phyloP scores from a whole-genome alignment of 768 basidiomycete species.

The Hydnomerulius pinastri region DNA sequence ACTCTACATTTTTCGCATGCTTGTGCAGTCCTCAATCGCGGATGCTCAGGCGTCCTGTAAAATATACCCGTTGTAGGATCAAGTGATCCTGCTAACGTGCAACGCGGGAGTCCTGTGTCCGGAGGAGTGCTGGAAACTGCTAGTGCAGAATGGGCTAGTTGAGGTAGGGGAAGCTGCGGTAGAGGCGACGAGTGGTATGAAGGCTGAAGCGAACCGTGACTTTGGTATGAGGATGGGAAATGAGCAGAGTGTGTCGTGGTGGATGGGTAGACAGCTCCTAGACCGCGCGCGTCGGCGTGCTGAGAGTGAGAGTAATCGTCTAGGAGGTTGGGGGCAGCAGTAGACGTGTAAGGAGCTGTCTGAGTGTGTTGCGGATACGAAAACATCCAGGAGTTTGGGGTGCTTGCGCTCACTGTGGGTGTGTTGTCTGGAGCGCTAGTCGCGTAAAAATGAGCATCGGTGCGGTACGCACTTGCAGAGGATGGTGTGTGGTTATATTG shows the following conservation, averaged over 20 bases:
- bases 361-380: not conserved
- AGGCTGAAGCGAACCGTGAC: not conserved
- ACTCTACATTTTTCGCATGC: slow-evolving; percentile 76
- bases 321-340: not conserved
- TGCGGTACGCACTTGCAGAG: not conserved
- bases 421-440: not conserved
- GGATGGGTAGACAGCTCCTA: not conserved
- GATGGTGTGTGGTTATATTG: not conserved
- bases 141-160: slow-evolving; percentile 2
- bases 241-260: not conserved
- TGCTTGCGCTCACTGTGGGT: not conserved
- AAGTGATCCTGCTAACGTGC: slow-evolving; percentile 56
- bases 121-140: not conserved
- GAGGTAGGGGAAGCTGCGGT: slow-evolving; percentile 1
- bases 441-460: not conserved
- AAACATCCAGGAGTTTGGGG: not conserved
- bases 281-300: not conserved
- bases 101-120: slow-evolving; percentile 14
- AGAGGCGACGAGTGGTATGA: not conserved
- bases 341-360: not conserved
- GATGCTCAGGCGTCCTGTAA: slow-evolving; percentile 62
- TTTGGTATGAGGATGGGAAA: not conserved
- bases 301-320: not conserved
- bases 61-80: slow-evolving; percentile 68
- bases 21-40: slow-evolving; percentile 68